Percentiles rank a stretch among this genome's conserved stretches.
Conservation (phyloP, 2,329 filamentous ascomycete genomes). For the Parastagonospora avenae region DNA sequence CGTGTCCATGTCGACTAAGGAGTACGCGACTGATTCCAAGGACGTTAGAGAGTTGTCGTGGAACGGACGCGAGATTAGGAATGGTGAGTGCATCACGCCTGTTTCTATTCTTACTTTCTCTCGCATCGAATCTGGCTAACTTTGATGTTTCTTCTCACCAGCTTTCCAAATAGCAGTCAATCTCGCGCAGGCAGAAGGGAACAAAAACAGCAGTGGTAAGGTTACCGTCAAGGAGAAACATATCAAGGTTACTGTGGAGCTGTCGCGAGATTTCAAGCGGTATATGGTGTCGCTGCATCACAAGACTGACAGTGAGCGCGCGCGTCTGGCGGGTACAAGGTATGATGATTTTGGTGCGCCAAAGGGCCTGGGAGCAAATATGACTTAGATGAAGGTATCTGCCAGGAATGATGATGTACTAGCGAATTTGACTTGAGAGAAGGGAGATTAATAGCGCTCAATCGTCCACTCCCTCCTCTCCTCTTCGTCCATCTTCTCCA, state of each 20-base stretch:
- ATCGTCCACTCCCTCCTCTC: slow-evolving; percentile 65
- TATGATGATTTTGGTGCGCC: too few relatives aligned
- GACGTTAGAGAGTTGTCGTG: slow-evolving; percentile 10
- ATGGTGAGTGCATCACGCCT: slow-evolving; percentile 16
- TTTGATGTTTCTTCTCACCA: background rate
- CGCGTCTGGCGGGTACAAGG: too few relatives aligned
- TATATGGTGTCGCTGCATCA: slow-evolving; percentile 17
- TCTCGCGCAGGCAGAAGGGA: slow-evolving; percentile 19
- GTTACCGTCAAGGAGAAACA: slow-evolving; percentile 12
- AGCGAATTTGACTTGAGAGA: background rate
- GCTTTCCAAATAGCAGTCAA: slow-evolving; percentile 31
- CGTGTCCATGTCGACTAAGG: slow-evolving; percentile 11
- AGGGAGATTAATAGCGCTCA: slow-evolving; percentile 63
- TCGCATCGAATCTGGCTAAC: slow-evolving; percentile 2
- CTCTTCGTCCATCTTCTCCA: slow-evolving; percentile 55
- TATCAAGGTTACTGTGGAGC: slow-evolving; percentile 16
- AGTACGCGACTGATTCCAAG: slow-evolving; percentile 21
- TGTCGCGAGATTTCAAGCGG: slow-evolving; percentile 21
- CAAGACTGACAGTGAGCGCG: background rate
- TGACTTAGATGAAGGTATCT: too few relatives aligned
- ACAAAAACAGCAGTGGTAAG: slow-evolving; percentile 4
- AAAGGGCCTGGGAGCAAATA: too few relatives aligned
- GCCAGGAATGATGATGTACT: too few relatives aligned
- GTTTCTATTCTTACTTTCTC: background rate
- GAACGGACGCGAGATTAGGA: slow-evolving; percentile 40